phyloP scores from a whole-genome alignment of 805 yeast genomes.

The Starmera pachycereana region DNA sequence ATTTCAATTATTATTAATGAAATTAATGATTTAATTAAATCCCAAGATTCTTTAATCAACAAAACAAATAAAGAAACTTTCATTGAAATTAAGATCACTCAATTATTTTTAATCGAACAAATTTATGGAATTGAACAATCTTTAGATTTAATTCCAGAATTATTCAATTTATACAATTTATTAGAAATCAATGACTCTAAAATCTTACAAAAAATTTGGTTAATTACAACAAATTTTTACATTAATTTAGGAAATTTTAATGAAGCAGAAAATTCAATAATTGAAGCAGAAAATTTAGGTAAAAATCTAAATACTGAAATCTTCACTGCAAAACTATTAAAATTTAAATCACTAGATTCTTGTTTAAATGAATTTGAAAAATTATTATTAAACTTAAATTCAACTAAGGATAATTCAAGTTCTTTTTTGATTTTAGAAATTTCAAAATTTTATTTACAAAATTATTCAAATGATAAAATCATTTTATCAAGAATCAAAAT shows the following conservation, averaged over 20 bases:
- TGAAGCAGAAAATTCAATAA: constrained; percentile 63
- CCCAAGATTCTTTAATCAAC: constrained; percentile 5
- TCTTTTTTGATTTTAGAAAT: constrained; percentile 27
- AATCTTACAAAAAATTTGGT: constrained; percentile 57
- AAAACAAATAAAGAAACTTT: constrained; percentile 21
- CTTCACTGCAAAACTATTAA: constrained; percentile 32
- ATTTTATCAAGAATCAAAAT: constrained; percentile 18
- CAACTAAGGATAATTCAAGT: too few relatives aligned
- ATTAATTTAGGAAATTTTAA: constrained; percentile 38
- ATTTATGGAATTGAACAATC: constrained; percentile 48
- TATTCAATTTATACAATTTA: constrained; percentile 47
- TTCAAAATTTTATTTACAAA: neutral
- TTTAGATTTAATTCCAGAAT: constrained; percentile 53
- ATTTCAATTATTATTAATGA: constrained; percentile 41
- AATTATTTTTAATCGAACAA: constrained; percentile 57
- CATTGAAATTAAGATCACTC: constrained; percentile 65
- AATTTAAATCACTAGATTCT: constrained; percentile 12
- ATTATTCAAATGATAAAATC: neutral
- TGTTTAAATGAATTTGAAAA: constrained; percentile 40
- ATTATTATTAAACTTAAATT: too few relatives aligned
- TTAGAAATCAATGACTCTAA: constrained; percentile 29
- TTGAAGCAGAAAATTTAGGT: constrained; percentile 45
- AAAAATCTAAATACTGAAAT: too few relatives aligned
- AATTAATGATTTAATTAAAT: constrained; percentile 21
- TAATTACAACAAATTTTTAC: constrained; percentile 61